A percentile compares a stretch with the other conserved stretches of the same genome.
Conservation (phyloP, 2,329 filamentous ascomycete genomes). For the Penicillium sp. region DNA sequence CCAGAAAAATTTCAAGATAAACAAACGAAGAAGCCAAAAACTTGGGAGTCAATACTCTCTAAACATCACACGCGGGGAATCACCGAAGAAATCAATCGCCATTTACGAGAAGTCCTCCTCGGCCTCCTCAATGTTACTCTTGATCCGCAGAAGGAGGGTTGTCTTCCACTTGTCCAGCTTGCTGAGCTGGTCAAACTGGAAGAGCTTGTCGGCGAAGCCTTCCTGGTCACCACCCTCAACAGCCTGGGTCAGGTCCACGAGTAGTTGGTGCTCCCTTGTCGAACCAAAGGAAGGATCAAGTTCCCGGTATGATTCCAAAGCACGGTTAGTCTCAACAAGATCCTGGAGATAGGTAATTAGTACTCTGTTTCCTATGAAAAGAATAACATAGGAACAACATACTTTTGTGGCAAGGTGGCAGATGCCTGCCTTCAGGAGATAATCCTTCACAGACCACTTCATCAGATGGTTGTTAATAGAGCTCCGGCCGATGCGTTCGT, state of each 20-base stretch:
- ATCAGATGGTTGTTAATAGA: constrained; percentile 87
- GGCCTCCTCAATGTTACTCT: constrained; percentile 73
- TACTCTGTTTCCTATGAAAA: background rate
- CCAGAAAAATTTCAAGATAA: constrained; percentile 1
- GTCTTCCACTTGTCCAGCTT: constrained; percentile 98
- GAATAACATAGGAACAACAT: constrained; percentile 7
- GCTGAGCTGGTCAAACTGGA: constrained; percentile 86
- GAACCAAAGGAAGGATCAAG: constrained; percentile 72
- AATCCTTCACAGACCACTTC: constrained; percentile 93
- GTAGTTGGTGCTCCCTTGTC: constrained; percentile 76
- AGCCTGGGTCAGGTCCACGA: constrained; percentile 71
- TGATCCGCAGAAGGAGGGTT: constrained; percentile 74
- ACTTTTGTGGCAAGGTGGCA: constrained; percentile 72
- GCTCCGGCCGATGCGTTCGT: constrained; percentile 75
- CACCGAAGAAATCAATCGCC: constrained; percentile 17
- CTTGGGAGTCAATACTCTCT: constrained; percentile 13
- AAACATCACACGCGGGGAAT: constrained; percentile 23
- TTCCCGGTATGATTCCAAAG: constrained; percentile 77
- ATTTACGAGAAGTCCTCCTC: constrained; percentile 65
- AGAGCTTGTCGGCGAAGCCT: constrained; percentile 78
- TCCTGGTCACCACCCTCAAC: constrained; percentile 78
- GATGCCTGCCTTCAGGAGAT: constrained; percentile 89
- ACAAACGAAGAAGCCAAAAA: constrained; percentile 9
- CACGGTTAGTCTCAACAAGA: constrained; percentile 72
- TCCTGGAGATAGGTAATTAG: constrained; percentile 49